Percentiles rank a stretch among this genome's conserved stretches.
These are phyloP conservation scores for Metschnikowia sp. DNA, from an alignment of 805 yeast genomes.

Conservation along the genomic window DNA sequence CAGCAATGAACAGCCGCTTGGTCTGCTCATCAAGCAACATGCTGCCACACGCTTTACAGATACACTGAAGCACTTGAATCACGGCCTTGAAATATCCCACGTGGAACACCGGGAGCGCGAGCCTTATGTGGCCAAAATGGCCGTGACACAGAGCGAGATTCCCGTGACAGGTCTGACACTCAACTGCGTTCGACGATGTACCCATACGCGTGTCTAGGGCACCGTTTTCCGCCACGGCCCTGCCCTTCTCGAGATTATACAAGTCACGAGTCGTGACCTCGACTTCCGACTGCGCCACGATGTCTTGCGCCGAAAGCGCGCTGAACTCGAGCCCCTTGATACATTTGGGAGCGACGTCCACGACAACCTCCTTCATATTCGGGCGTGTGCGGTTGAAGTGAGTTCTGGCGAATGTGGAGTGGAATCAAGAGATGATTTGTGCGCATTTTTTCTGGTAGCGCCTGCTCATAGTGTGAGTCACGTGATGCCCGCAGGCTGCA, in stretches of 20 bases:
- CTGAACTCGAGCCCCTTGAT: constrained; percentile 90
- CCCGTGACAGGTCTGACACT: constrained; percentile 91
- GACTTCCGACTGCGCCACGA: constrained; percentile 89
- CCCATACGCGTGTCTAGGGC: constrained; percentile 95
- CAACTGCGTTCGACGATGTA: constrained; percentile 78
- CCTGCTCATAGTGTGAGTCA: background rate
- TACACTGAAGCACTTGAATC: constrained; percentile 80
- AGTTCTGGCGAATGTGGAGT: background rate
- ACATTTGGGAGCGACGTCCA: constrained; percentile 83
- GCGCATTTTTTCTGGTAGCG: background rate
- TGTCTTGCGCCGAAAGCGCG: constrained; percentile 87
- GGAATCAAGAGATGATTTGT: background rate
- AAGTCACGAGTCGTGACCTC: constrained; percentile 89
- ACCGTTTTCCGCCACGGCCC: constrained; percentile 78
- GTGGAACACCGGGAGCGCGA: constrained; percentile 95
- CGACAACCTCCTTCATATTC: constrained; percentile 47
- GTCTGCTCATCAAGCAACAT: constrained; percentile 70
- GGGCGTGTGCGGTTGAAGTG: background rate
- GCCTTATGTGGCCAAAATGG: constrained; percentile 91
- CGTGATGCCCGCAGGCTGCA: background rate
- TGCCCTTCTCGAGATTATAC: constrained; percentile 85
- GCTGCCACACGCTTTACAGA: constrained; percentile 86
- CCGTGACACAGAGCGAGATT: constrained; percentile 94
- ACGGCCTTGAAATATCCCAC: constrained; percentile 95
- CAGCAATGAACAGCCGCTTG: constrained; percentile 67